Base-by-base conservation (phyloP, 2,329 filamentous ascomycete genomes). In the Aureobasidium leucospermi region DNA sequence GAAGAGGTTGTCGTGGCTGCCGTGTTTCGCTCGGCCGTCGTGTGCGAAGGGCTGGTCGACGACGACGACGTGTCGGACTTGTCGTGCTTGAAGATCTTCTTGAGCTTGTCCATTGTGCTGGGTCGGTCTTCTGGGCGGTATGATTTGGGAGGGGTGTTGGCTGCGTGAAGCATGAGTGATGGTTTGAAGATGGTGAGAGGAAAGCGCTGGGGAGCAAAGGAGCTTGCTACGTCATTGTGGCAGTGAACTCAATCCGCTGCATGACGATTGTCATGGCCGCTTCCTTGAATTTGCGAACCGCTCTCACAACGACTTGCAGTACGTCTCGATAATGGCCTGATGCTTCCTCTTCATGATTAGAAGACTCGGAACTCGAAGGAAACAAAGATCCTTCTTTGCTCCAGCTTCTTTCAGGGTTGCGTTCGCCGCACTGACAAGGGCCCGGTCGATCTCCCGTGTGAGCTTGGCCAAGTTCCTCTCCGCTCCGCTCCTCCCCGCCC, bases 101-200 rank as follows among this genome's bases (percentile, higher is more conserved):
- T 65, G 56, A 65, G 55, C 46, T 65, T 65, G 60, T 65, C 60
- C 64, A 65, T 65, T 52, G 41, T 60, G 43, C 28, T 53, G 23
- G 49, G 28, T 8, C n/a, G 38, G 43, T n/a, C 42, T 23, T 16
- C 6, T 41, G 32, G 34, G 7, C 11, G 31, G 6, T 57, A 34
- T 16, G 34, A 29, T 29, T 29, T 52, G 34, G 34, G 23, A 36
- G 34, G 49, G 15, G 23, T 16, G 36, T 52, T 52, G 36, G 23
- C 36, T n/a, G 36, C 6, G 15, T 41, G 49, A 8, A 41, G 49
- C 13, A 6, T 36, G 31, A 4, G 10, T 34, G 15, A 16, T 6
- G 43, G 8, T 42, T 36, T 36, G 34, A 9, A 13, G 34, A 36
- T 36, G 34, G 34, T 36, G 34, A 36, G 49, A 51, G 23, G 28